phyloP scores from a whole-genome alignment of 129 eudicot genomes.

The Lonicera japonica region DNA sequence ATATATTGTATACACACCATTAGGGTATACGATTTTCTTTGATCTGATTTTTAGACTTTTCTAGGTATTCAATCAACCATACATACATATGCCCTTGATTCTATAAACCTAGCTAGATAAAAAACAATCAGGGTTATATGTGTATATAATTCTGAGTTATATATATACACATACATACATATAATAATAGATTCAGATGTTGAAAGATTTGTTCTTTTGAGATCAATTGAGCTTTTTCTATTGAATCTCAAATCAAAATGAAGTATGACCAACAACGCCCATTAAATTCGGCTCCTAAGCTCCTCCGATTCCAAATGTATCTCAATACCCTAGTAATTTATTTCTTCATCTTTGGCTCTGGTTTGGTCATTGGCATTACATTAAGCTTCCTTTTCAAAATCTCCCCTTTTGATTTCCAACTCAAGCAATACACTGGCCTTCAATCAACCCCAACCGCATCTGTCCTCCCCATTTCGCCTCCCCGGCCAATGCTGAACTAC shows the following conservation, averaged over 20 bases:
- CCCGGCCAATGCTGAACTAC: conserved; percentile 5
- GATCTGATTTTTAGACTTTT: too few species aligned
- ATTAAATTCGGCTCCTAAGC: conserved; percentile 11
- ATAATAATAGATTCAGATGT: too few species aligned
- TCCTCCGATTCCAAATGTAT: conserved; percentile 18
- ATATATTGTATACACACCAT: too few species aligned
- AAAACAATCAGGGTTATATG: too few species aligned
- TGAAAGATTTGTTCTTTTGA: too few species aligned
- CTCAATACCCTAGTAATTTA: conserved; percentile 35
- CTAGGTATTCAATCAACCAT: too few species aligned
- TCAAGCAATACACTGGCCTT: conserved; percentile 20
- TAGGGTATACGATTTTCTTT: too few species aligned
- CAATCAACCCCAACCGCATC: conserved; percentile 3
- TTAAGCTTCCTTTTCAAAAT: conserved; percentile 35
- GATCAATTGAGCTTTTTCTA: too few species aligned
- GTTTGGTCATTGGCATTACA: conserved; percentile 54
- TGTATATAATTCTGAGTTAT: too few species aligned
- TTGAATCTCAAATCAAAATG: conserved; percentile 13
- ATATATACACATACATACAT: too few species aligned
- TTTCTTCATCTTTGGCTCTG: conserved; percentile 55
- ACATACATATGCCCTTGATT: too few species aligned
- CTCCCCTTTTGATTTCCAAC: conserved; percentile 20
- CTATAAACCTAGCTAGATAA: too few species aligned
- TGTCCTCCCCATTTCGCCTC: conserved; percentile 4
- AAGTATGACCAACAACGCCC: conserved; percentile 34